These are phyloP conservation scores for Boechera retrofracta DNA, from an alignment of 345 rosid genomes.

Conservation along the genomic window DNA sequence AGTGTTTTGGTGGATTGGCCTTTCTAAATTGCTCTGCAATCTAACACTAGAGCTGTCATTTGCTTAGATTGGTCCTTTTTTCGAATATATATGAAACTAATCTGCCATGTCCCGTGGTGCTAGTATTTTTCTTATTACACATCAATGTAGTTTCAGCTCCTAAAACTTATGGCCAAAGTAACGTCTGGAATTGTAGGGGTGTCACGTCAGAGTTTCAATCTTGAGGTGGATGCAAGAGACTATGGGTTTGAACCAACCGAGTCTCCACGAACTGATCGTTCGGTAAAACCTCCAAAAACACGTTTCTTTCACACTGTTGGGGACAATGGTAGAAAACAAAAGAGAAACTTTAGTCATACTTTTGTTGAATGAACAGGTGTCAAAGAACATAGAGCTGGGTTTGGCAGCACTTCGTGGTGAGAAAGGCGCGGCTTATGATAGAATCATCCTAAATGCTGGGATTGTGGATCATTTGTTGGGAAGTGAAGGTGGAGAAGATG, in stretches of 20 bases:
- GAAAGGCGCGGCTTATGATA: constrained; percentile 90
- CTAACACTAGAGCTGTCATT: neutral
- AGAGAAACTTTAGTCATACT: neutral
- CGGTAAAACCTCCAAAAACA: constrained; percentile 54
- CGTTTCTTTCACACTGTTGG: neutral
- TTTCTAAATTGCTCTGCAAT: neutral
- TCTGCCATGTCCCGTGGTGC: neutral
- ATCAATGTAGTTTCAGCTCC: neutral
- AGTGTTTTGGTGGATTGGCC: neutral
- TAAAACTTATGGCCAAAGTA: constrained; percentile 12
- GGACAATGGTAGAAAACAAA: neutral
- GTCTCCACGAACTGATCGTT: constrained; percentile 92
- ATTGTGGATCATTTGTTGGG: constrained; percentile 90
- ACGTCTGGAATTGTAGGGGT: constrained; percentile 58
- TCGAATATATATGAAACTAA: neutral
- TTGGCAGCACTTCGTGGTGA: constrained; percentile 77
- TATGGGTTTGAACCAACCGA: constrained; percentile 89
- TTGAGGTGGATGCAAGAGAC: constrained; percentile 84
- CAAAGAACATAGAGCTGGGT: constrained; percentile 90
- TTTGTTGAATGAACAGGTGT: constrained; percentile 46
- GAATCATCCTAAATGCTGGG: constrained; percentile 87
- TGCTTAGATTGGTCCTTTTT: constrained; percentile 18
- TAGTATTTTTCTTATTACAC: neutral
- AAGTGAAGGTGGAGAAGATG: constrained; percentile 82
- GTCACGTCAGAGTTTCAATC: constrained; percentile 75